phyloP scores from a whole-genome alignment of 495 filamentous ascomycete species.

The Amphirosellinia nigrospora region DNA sequence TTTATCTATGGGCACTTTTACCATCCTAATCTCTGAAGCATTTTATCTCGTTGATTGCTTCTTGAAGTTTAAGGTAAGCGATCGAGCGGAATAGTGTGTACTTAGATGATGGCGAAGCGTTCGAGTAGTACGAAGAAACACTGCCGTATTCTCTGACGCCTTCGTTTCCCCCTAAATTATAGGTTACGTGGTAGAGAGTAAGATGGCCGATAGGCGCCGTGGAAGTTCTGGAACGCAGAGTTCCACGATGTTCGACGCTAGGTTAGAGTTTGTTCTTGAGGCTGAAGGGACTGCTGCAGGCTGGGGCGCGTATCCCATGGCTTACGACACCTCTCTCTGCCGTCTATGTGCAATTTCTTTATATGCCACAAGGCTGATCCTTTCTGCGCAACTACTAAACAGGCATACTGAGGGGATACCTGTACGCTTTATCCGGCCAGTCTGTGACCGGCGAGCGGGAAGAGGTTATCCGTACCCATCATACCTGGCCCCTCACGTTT shows the following conservation, averaged over 20 bases:
- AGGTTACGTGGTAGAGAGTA: too few species aligned
- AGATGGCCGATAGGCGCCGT: background rate
- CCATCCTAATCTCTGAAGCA: background rate
- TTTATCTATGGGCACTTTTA: background rate
- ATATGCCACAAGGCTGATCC: background rate
- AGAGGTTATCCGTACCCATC: background rate
- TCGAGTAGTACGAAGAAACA: too few species aligned
- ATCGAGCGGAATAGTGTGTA: too few species aligned
- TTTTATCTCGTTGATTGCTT: background rate
- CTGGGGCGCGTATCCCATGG: background rate
- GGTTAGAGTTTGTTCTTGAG: background rate
- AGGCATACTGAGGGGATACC: background rate
- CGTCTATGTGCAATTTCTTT: background rate
- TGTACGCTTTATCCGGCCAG: background rate
- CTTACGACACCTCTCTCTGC: background rate
- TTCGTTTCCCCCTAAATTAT: too few species aligned
- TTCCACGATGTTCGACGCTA: background rate
- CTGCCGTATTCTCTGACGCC: background rate
- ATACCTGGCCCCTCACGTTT: background rate
- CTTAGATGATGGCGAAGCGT: too few species aligned
- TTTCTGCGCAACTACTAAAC: background rate
- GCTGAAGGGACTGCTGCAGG: background rate
- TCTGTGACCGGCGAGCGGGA: background rate
- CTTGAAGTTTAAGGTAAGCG: background rate
- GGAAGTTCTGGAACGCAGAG: background rate